Percentiles rank a stretch among this genome's conserved stretches.
Conservation (phyloP, 2,329 filamentous ascomycete genomes). For the Penicillium sp. region DNA sequence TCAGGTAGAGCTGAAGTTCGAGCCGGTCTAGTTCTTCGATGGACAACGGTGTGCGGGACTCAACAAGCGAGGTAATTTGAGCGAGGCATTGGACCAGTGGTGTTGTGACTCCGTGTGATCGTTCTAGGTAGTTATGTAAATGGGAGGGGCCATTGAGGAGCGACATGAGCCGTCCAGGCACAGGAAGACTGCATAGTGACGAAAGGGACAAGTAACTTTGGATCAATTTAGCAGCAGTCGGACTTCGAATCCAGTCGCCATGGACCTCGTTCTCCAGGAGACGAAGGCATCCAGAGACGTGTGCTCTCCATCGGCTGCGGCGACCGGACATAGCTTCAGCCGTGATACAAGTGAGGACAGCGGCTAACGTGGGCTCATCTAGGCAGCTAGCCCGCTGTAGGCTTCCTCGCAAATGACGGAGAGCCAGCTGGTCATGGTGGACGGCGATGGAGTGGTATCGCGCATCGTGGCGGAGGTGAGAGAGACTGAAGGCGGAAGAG, state of each 20-base stretch:
- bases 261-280: slow-evolving; percentile 21
- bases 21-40: slow-evolving; percentile 27
- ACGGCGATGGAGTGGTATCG: slow-evolving; percentile 26
- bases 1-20: slow-evolving; percentile 29
- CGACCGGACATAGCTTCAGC: slow-evolving; percentile 27
- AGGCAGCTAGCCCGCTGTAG: slow-evolving; percentile 10
- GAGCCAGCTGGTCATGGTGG: slow-evolving; percentile 28
- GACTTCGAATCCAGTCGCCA: slow-evolving; percentile 16
- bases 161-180: slow-evolving; percentile 20
- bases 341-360: slow-evolving; percentile 19
- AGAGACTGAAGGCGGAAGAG: slow-evolving; percentile 23
- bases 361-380: slow-evolving; percentile 18
- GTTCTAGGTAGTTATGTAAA: slow-evolving; percentile 25
- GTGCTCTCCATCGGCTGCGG: slow-evolving; percentile 22
- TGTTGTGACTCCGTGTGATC: slow-evolving; percentile 28
- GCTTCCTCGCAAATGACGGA: slow-evolving; percentile 26
- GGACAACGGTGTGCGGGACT: slow-evolving; percentile 14
- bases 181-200: slow-evolving; percentile 25
- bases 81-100: slow-evolving; percentile 25
- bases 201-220: slow-evolving; percentile 30
- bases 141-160: slow-evolving; percentile 19
- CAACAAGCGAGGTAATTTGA: slow-evolving; percentile 24
- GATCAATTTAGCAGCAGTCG: slow-evolving; percentile 17
- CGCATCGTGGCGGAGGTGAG: slow-evolving; percentile 22
- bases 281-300: slow-evolving; percentile 20